These are phyloP conservation scores for Nicotiana undulata DNA, from an alignment of 257 asterid genomes.

Conservation along the genomic window DNA sequence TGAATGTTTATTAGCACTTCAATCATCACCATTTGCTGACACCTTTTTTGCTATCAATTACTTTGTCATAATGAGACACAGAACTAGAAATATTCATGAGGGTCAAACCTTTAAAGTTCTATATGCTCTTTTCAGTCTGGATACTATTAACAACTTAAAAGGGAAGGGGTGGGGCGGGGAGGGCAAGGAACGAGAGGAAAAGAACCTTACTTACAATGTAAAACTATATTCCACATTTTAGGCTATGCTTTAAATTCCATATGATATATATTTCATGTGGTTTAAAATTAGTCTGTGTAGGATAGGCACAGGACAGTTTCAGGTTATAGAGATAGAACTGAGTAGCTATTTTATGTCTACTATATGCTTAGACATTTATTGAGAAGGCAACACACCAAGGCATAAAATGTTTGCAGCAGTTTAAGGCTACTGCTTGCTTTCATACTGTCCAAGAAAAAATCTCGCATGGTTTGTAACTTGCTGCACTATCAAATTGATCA, in stretches of 20 bases:
- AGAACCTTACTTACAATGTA: neutral
- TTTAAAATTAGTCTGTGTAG: neutral
- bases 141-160: neutral
- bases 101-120: neutral
- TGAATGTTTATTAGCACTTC: neutral
- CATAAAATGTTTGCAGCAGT: conserved; percentile 4
- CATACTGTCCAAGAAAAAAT: neutral
- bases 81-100: neutral
- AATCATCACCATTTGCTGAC: neutral
- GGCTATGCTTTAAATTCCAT: neutral
- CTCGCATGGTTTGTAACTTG: neutral
- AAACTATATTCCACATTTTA: neutral
- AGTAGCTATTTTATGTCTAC: neutral
- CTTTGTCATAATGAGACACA: neutral
- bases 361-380: neutral
- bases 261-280: neutral
- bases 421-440: neutral
- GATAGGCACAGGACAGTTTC: neutral
- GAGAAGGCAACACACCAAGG: neutral
- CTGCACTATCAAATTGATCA: neutral
- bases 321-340: neutral
- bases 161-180: neutral
- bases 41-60: neutral
- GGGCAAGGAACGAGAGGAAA: neutral
- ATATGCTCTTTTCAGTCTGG: neutral